Evolutionary conservation across 768 basidiomycete genomes (phyloP).

Genomic region (Pleurotus cornucopiae): DNA sequence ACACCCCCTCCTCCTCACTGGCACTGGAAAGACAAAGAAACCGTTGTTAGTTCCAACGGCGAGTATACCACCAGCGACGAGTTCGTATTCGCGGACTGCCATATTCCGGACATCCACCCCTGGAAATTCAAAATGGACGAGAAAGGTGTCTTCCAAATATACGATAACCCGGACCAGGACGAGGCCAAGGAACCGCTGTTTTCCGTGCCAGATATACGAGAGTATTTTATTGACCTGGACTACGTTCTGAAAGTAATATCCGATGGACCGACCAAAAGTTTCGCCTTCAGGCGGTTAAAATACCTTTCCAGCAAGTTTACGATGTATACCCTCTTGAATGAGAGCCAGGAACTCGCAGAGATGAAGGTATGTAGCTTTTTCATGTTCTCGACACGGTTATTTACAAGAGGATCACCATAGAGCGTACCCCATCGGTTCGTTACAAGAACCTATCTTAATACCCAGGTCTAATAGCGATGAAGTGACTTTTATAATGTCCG

Average conservation of each 20-base stretch:
- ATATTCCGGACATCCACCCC: constrained; percentile 63
- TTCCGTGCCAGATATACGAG: constrained; percentile 79
- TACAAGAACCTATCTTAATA: not conserved
- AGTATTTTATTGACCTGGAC: constrained; percentile 96
- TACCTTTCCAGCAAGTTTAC: constrained; percentile 93
- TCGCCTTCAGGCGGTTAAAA: constrained; percentile 87
- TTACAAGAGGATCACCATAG: constrained; percentile 26
- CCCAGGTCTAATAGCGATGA: not conserved
- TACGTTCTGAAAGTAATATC: constrained; percentile 86
- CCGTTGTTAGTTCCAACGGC: constrained; percentile 39
- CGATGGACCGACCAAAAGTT: constrained; percentile 94
- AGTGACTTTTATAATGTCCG: constrained; percentile 98
- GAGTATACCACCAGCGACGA: constrained; percentile 22
- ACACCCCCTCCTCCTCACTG: constrained; percentile 93
- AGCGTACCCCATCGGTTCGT: constrained; percentile 77
- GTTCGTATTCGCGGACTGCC: constrained; percentile 71
- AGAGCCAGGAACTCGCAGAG: constrained; percentile 89
- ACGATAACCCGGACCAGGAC: constrained; percentile 38
- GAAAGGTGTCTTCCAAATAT: constrained; percentile 90
- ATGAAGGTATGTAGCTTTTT: constrained; percentile 72
- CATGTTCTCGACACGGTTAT: not conserved
- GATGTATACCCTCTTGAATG: constrained; percentile 89
- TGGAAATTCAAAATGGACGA: constrained; percentile 76
- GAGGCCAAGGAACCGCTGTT: constrained; percentile 56
- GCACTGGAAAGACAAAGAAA: constrained; percentile 70